Evolutionary conservation across 2,329 filamentous ascomycete genomes (phyloP), one percentile per base, ranked within the genome.

Genomic region (Phaeophleospora eucalypticola): DNA sequence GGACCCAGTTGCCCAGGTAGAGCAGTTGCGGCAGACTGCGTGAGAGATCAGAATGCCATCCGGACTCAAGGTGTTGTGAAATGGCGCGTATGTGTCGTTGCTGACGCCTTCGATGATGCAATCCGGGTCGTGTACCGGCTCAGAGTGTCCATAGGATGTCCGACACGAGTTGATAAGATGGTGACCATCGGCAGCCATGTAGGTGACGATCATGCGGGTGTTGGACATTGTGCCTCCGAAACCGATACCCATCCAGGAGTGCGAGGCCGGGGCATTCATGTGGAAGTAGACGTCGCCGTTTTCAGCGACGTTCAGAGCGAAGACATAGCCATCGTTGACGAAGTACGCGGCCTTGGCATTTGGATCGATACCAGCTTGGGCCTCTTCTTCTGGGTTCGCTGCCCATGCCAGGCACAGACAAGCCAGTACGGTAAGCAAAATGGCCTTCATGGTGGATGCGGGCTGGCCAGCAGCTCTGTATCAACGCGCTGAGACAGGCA

Each of bases 191-290:
- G 57, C 56, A 32, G 63, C 61, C 2, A 68, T 63, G 56, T 75
- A 74, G 48, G 72, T 64, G 36, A 74, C 58, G 33, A 75, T 62
- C 64, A 74, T 74, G 45, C 73, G 56, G 14, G 67, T 64, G 27
- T 69, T 62, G 46, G 60, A 61, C 72, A 75, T 75, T 42, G 59
- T 55, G 27, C 54, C 56, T 3, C 72, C 72, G 48, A 73, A 68
- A 2, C 72, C 72, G 12, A 73, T 63, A 3, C 56, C 70, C 8
- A 71, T 65, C 72, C 72, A 75, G 3, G 69, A 69, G 43, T 68
- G 66, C 12, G 62, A 62, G 6, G 68, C 45, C 2, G 56, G 58
- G 34, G 58, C 59, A 32, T 57, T 58, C 61, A 64, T 64, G 43
- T 64, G 60, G 35, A 58, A 60, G 45, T 58, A 59, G 29, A 63